Evolutionary conservation across 1,284 basidiomycete genomes (phyloP).

Genomic region (Porogramme epimiltina): DNA sequence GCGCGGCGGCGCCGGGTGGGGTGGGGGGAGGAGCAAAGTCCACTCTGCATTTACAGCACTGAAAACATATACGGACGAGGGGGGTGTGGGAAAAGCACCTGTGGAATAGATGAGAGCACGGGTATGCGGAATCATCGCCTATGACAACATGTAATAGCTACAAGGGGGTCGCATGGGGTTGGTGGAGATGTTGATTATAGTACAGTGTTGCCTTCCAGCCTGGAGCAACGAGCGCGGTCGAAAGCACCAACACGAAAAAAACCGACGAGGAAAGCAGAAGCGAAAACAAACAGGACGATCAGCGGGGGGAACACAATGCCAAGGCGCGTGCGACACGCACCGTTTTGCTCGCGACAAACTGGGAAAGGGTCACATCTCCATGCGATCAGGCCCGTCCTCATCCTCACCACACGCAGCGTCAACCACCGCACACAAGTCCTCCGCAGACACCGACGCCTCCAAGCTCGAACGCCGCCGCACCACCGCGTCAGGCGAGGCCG

Average conservation of each 20-base stretch:
- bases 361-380: conserved; percentile 18
- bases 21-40: background rate
- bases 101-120: conserved; percentile 16
- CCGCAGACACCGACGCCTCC: conserved; percentile 19
- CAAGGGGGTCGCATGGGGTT: conserved; percentile 20
- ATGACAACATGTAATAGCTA: conserved; percentile 25
- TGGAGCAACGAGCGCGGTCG: background rate
- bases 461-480: conserved; percentile 30
- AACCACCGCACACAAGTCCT: conserved; percentile 16
- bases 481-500: conserved; percentile 11
- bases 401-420: background rate
- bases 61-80: background rate
- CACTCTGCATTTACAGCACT: conserved; percentile 1
- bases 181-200: conserved; percentile 10
- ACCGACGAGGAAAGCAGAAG: too few species aligned
- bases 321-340: conserved; percentile 9
- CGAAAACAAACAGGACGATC: too few species aligned
- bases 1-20: background rate
- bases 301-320: too few species aligned
- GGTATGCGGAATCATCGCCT: conserved; percentile 20
- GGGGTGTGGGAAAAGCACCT: too few species aligned
- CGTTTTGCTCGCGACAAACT: conserved; percentile 21
- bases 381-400: conserved; percentile 12
- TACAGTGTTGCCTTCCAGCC: conserved; percentile 21
- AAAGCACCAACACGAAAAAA: background rate